Conservation (phyloP, 495 filamentous ascomycete genomes). For the Echria macrotheca region DNA sequence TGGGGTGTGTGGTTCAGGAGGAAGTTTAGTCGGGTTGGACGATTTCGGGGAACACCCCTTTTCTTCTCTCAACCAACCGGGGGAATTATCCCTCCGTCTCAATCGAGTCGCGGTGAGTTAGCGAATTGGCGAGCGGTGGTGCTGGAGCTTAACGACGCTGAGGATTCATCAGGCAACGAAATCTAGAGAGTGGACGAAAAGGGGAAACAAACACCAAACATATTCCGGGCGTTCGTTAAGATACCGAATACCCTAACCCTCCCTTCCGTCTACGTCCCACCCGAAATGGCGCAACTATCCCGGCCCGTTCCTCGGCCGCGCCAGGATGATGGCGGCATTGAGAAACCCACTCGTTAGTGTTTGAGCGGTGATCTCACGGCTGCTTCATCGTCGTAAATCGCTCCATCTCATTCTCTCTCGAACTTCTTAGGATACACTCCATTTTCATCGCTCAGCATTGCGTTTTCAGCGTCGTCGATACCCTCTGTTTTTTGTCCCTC, state of each 20-base stretch:
- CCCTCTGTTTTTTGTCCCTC: too few species aligned
- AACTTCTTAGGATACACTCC: background rate
- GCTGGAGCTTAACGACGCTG: too few species aligned
- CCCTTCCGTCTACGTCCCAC: too few species aligned
- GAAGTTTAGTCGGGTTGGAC: background rate
- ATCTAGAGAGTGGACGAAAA: too few species aligned
- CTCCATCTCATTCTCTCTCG: background rate
- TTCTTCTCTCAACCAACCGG: too few species aligned
- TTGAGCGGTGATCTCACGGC: background rate
- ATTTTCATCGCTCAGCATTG: background rate
- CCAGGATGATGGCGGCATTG: background rate
- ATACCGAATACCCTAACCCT: too few species aligned
- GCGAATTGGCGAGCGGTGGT: too few species aligned
- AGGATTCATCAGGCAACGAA: too few species aligned
- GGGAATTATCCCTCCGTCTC: too few species aligned
- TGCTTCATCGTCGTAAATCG: slow-evolving; percentile 5
- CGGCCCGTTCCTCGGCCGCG: background rate
- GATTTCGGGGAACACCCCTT: background rate
- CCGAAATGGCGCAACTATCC: background rate
- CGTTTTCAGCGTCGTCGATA: background rate
- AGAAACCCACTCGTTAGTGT: slow-evolving; percentile 6
- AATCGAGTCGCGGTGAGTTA: too few species aligned
- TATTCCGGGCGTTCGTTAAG: too few species aligned
- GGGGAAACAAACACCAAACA: too few species aligned
- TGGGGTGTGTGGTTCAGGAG: background rate